Evolutionary conservation across 257 asterid species (phyloP).

Genomic region (Fraxinus excelsior): DNA sequence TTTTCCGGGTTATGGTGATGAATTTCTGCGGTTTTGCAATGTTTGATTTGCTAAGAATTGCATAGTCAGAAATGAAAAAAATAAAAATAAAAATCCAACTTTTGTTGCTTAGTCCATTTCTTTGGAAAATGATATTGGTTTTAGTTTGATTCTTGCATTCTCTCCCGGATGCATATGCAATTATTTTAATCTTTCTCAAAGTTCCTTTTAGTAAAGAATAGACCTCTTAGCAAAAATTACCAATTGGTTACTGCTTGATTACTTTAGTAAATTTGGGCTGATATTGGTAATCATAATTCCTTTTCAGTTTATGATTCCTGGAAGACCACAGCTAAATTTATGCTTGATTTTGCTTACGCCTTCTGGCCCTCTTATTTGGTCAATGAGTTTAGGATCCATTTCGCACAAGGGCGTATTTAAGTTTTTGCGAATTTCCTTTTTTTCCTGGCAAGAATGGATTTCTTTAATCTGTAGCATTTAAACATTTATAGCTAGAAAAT

Average conservation of each 20-base stretch:
- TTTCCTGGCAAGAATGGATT: neutral
- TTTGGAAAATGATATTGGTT: neutral
- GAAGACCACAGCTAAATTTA: slow-evolving; percentile 1
- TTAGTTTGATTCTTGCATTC: neutral
- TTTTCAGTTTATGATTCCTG: neutral
- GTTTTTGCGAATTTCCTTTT: too few species aligned
- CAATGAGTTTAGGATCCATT: neutral
- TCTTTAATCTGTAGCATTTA: neutral
- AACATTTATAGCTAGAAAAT: neutral
- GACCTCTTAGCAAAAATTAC: neutral
- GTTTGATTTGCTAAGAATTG: neutral
- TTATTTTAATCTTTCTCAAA: neutral
- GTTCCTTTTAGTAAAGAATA: neutral
- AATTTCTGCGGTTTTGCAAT: neutral
- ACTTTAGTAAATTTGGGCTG: neutral
- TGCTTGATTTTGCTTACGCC: slow-evolving; percentile 4
- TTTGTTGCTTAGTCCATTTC: neutral
- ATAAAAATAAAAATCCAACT: neutral
- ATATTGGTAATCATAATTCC: neutral
- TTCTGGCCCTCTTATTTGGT: neutral
- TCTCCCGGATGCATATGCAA: neutral
- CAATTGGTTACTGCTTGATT: neutral
- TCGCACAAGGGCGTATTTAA: neutral
- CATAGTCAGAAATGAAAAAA: neutral
- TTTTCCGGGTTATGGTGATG: neutral